Evolutionary conservation across 2,329 filamentous ascomycete species (phyloP), one percentile per base, ranked within the genome.

Genomic region (Phaeosphaeria sp.): DNA sequence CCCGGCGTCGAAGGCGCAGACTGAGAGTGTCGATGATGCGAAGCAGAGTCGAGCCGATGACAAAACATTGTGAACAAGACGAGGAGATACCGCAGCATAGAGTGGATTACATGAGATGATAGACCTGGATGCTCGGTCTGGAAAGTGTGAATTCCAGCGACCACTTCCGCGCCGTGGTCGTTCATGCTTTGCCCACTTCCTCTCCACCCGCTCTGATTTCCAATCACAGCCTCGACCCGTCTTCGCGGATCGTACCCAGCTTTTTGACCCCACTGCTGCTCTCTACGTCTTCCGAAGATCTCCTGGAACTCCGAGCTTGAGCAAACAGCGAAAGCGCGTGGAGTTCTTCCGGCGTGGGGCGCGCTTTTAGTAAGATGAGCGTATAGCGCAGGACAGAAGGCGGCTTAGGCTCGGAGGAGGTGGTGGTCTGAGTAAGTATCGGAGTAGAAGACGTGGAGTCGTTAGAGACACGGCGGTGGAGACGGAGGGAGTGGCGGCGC

Each of bases 301-400:
- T 36, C 30, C 30, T 36, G 6, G 30, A 36, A 13, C 47, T 62
- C 21, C 54, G 48, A 22, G 41, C 49, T 25, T 44, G 44, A 1
- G 56, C 44, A 58, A 65, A 65, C 5, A 55, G 50, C 30, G 55
- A 64, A n/a, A 69, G 39, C 2, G 50, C 49, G 43, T 56, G 50
- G 54, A 69, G 56, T 33, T 69, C 64, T 9, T 55, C 51, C 9
- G 43, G n/a, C 11, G 63, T 56, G 6, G 70, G 72, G 10, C 67
- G 59, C 17, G 70, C 72, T 63, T 69, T 73, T 17, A 73, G 66
- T 1, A 74, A 56, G 21, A 72, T 69, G 48, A 72, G 55, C 3
- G 67, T 62, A 60, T 72, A 73, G 55, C 61, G 68, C 25, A 72
- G 53, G 39, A 65, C 55, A 4, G 71, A 73, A 5, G 67, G 70